These are phyloP conservation scores for Nyctanthes arbortristis DNA, from an alignment of 257 asterid species.

Conservation along the genomic window DNA sequence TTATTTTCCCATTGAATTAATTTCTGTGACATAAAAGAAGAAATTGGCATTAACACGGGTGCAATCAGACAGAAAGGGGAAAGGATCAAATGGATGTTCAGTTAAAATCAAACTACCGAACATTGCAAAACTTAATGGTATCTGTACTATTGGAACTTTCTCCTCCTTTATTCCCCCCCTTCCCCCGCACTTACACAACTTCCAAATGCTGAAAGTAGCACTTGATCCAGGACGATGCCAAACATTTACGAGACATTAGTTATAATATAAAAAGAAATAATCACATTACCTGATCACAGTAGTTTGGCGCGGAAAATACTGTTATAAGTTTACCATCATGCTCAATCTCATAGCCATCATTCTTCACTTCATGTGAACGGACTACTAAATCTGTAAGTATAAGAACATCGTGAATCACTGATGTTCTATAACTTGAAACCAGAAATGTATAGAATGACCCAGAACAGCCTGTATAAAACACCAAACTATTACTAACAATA, in stretches of 20 bases:
- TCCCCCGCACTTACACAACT: not conserved
- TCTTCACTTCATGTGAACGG: slow-evolving; percentile 99
- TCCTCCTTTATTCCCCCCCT: too few species aligned
- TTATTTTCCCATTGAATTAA: too few species aligned
- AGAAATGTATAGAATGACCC: not conserved
- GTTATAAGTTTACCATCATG: slow-evolving; percentile 98
- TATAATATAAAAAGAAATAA: slow-evolving; percentile 19
- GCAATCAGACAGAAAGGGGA: not conserved
- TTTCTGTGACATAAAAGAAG: too few species aligned
- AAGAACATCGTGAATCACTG: slow-evolving; percentile 4
- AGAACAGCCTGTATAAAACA: not conserved
- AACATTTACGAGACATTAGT: slow-evolving; percentile 17
- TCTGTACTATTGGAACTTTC: too few species aligned
- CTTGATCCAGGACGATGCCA: not conserved
- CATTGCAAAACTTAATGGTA: not conserved
- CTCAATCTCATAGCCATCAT: slow-evolving; percentile 94
- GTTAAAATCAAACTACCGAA: not conserved
- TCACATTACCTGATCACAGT: slow-evolving; percentile 88
- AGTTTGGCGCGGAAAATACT: slow-evolving; percentile 98
- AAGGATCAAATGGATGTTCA: not conserved
- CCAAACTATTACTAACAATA: not conserved
- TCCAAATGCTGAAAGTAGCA: not conserved
- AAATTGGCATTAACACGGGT: not conserved
- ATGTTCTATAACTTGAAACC: slow-evolving; percentile 6
- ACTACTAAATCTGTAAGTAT: slow-evolving; percentile 81